Evolutionary conservation across 176 grass and related monocot genomes (phyloP).

Genomic region (Juncus effusus): DNA sequence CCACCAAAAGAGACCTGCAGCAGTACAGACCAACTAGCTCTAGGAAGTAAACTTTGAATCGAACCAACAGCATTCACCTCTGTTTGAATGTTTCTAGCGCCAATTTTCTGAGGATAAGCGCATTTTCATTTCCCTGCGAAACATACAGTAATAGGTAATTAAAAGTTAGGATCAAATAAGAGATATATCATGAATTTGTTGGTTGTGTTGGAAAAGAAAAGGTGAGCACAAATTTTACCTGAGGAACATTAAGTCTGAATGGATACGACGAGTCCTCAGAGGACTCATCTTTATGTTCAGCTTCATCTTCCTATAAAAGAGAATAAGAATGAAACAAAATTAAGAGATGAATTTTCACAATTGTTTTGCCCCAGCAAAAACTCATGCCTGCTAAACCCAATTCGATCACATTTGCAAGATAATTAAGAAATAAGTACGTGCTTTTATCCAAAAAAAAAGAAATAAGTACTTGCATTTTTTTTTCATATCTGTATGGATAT

Average conservation of each 20-base stretch:
- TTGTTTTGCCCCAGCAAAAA: neutral
- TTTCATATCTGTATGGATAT: no score
- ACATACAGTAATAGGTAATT: neutral
- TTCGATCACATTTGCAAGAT: neutral
- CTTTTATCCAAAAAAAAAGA: no score
- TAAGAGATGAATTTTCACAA: neutral
- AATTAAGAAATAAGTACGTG: no score
- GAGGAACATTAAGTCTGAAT: slow-evolving; percentile 18
- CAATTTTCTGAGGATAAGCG: slow-evolving; percentile 22
- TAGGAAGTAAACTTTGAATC: neutral
- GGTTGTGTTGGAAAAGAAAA: no score
- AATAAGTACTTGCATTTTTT: no score
- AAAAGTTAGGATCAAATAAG: no score
- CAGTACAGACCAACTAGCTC: neutral
- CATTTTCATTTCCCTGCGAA: slow-evolving; percentile 18
- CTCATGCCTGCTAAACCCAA: neutral
- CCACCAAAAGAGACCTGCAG: no score
- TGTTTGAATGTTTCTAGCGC: slow-evolving; percentile 11
- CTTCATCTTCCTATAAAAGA: slow-evolving; percentile 1
- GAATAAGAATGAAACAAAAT: neutral
- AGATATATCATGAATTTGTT: no score
- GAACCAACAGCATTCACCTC: neutral
- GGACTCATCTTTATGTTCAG: neutral
- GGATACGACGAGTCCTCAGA: slow-evolving; percentile 1
- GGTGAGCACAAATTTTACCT: neutral